Percentiles rank a stretch among this genome's conserved stretches.
Conservation (phyloP, 2,329 filamentous ascomycete genomes). For the Penicillium sp. region DNA sequence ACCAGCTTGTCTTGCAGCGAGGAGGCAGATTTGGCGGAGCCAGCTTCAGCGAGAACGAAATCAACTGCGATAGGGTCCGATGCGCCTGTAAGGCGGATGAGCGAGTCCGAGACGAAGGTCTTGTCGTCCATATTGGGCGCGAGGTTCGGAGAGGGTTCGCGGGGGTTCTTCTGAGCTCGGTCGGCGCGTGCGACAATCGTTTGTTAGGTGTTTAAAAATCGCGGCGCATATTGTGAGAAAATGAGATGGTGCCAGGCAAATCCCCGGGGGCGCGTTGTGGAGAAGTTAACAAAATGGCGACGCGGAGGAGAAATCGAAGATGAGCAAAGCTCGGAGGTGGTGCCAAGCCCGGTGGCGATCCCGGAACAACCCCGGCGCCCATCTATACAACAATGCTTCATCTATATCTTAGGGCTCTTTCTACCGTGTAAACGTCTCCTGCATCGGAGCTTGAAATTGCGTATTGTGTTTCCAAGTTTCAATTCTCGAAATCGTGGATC, state of each 20-base stretch:
- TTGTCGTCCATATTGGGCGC: constrained; percentile 41
- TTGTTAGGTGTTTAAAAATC: constrained; percentile 2
- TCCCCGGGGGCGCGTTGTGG: too few species aligned
- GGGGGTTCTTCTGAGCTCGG: background rate
- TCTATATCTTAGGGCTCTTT: too few species aligned
- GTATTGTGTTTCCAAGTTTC: too few species aligned
- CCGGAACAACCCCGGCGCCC: background rate
- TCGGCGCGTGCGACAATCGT: constrained; percentile 5
- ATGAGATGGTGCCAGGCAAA: too few species aligned
- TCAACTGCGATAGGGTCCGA: constrained; percentile 61
- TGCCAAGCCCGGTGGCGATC: constrained; percentile 24
- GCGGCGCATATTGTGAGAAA: too few species aligned
- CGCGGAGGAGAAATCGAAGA: background rate
- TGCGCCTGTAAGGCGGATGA: constrained; percentile 58
- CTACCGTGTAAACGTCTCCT: too few species aligned
- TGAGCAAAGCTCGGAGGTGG: constrained; percentile 6
- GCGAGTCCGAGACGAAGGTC: constrained; percentile 54
- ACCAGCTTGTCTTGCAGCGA: constrained; percentile 57
- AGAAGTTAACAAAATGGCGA: background rate
- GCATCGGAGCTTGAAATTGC: too few species aligned
- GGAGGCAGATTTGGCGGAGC: constrained; percentile 52
- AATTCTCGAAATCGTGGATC: too few species aligned
- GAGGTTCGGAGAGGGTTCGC: background rate
- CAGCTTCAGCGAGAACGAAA: constrained; percentile 60
- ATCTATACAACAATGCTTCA: too few species aligned